phyloP scores from a whole-genome alignment of 2,329 filamentous ascomycete species.

The Epichloe bromicola region DNA sequence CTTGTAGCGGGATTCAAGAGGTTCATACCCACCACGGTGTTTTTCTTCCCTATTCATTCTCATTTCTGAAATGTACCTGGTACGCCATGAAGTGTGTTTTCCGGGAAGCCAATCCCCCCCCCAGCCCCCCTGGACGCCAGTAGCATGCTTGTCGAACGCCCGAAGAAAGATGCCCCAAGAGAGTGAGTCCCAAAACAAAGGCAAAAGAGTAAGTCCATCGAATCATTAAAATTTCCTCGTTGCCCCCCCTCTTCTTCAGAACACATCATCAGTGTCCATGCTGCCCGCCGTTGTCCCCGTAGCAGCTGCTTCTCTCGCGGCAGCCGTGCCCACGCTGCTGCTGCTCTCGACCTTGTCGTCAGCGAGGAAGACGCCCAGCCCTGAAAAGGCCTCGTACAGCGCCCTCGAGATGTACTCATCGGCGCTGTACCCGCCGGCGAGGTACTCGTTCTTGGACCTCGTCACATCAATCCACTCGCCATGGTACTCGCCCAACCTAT shows the following conservation, averaged over 20 bases:
- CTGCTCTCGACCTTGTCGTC: constrained; percentile 50
- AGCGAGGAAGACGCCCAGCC: constrained; percentile 73
- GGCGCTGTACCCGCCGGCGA: constrained; percentile 72
- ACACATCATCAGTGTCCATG: constrained; percentile 38
- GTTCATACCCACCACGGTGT: too few relatives aligned
- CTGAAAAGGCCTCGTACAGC: constrained; percentile 80
- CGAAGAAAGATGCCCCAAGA: not conserved
- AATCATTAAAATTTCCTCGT: too few relatives aligned
- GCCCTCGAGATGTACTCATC: constrained; percentile 70
- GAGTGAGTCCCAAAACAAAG: not conserved
- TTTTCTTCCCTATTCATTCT: too few relatives aligned
- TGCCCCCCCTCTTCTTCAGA: constrained; percentile 13
- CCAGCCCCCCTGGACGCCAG: too few relatives aligned
- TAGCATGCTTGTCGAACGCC: too few relatives aligned
- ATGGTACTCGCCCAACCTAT: constrained; percentile 50
- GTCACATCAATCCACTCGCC: constrained; percentile 60
- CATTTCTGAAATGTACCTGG: too few relatives aligned
- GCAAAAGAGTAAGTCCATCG: not conserved
- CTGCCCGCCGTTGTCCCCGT: constrained; percentile 19
- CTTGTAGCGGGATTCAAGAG: too few relatives aligned
- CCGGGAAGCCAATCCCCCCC: too few relatives aligned
- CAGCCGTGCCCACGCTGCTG: constrained; percentile 20
- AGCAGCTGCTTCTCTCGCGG: constrained; percentile 23
- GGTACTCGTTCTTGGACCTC: constrained; percentile 50
- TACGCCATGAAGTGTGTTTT: too few relatives aligned